Conservation (phyloP, 306 rosid species). For the Sicyos edulis region DNA sequence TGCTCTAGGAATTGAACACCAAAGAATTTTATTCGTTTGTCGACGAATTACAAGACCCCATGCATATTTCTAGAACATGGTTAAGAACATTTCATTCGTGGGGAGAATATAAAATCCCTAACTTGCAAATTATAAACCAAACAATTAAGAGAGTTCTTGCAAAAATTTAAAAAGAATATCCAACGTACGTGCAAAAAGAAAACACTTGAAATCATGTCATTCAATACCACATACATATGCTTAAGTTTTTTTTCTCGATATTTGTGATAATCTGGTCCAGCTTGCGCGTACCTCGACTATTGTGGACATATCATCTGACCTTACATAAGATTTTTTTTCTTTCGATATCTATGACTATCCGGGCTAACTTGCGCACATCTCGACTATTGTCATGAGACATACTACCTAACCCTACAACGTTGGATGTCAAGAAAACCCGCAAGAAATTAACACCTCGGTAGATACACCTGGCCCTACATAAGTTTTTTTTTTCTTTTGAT, state of each 20-base stretch:
- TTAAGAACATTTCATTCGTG: background rate
- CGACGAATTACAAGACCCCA: background rate
- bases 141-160: background rate
- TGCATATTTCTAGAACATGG: background rate
- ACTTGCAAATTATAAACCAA: conserved; percentile 1
- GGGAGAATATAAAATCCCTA: background rate
- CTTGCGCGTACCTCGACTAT: no score
- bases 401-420: no score
- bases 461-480: no score
- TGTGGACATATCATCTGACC: no score
- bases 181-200: background rate
- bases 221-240: background rate
- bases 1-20: background rate
- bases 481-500: no score
- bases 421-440: no score
- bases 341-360: no score
- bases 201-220: background rate
- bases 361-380: no score
- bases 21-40: background rate
- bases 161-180: background rate
- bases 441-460: no score
- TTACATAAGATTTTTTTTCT: no score
- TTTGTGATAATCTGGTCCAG: no score
- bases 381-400: no score
- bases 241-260: background rate